Evolutionary conservation across 2,329 filamentous ascomycete species (phyloP).

Genomic region (Apiospora marii): DNA sequence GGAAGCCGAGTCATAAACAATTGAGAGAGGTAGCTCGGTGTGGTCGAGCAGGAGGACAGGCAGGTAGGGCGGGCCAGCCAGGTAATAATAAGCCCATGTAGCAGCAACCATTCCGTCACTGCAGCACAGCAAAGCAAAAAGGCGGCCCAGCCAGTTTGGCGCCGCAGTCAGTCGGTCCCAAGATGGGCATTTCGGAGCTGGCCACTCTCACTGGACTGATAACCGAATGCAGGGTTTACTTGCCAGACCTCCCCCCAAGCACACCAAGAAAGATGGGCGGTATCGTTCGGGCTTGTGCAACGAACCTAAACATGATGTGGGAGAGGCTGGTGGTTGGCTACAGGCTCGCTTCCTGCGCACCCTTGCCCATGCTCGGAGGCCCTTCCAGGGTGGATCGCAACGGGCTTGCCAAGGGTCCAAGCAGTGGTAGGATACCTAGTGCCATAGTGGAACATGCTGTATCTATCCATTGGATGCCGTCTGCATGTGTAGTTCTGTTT

Average conservation of each 20-base stretch:
- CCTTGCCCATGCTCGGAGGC: not conserved
- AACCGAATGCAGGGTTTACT: slow-evolving; percentile 17
- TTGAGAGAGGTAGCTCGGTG: not conserved
- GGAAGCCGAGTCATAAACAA: not conserved
- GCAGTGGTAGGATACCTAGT: not conserved
- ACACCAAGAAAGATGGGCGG: not conserved
- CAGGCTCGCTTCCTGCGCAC: not conserved
- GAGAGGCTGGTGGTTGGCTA: slow-evolving; percentile 8
- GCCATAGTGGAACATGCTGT: not conserved
- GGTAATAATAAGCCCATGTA: slow-evolving; percentile 7
- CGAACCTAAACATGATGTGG: slow-evolving; percentile 13
- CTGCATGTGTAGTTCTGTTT: not conserved
- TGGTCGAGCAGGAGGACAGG: not conserved
- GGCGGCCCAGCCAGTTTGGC: not conserved
- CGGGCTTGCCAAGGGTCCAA: slow-evolving; percentile 2
- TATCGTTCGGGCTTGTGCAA: slow-evolving; percentile 19
- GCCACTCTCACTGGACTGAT: slow-evolving; percentile 18
- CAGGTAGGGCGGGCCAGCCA: slow-evolving; percentile 11
- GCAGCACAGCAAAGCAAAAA: not conserved
- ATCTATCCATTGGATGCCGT: not conserved
- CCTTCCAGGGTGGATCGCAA: slow-evolving; percentile 13
- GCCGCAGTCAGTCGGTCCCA: not conserved
- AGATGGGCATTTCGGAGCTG: slow-evolving; percentile 12
- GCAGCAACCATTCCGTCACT: slow-evolving; percentile 12
- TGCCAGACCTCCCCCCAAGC: slow-evolving; percentile 1